phyloP scores from a whole-genome alignment of 2,329 filamentous ascomycete genomes.

The Aspergillus viridinutans region DNA sequence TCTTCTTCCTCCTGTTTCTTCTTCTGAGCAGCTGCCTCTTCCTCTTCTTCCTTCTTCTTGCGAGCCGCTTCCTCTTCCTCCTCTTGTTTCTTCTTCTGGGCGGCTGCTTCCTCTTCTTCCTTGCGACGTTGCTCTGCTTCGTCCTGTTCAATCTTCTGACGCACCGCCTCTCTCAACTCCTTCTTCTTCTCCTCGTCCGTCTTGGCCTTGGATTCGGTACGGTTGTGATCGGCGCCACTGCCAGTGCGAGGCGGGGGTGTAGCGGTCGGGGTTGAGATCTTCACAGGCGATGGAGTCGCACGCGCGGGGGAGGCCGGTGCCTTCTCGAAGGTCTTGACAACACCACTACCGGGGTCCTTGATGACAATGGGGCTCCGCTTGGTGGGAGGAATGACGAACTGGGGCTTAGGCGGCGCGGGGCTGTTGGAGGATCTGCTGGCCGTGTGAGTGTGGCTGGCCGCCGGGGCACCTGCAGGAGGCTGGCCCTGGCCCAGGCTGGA shows the following conservation, averaged over 20 bases:
- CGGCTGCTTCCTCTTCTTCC: slow-evolving; percentile 44
- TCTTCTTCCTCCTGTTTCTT: slow-evolving; percentile 24
- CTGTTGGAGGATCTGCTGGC: slow-evolving; percentile 52
- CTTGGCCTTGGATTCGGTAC: slow-evolving; percentile 70
- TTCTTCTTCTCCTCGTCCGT: slow-evolving; percentile 76
- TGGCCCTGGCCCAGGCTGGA: slow-evolving; percentile 59
- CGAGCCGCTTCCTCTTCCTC: slow-evolving; percentile 29
- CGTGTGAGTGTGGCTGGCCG: slow-evolving; percentile 45
- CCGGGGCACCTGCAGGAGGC: slow-evolving; percentile 47
- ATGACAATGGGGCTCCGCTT: slow-evolving; percentile 77
- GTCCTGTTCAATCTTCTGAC: slow-evolving; percentile 53
- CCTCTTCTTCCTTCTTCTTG: slow-evolving; percentile 26
- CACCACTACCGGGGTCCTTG: slow-evolving; percentile 76
- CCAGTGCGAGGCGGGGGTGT: slow-evolving; percentile 75
- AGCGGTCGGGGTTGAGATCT: slow-evolving; percentile 64
- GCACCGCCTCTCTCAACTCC: slow-evolving; percentile 60
- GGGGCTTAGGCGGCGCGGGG: slow-evolving; percentile 58
- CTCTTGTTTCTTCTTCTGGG: slow-evolving; percentile 24
- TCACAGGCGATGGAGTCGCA: slow-evolving; percentile 55
- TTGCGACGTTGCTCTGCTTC: slow-evolving; percentile 48
- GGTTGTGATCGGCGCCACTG: slow-evolving; percentile 63
- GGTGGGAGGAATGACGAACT: slow-evolving; percentile 58
- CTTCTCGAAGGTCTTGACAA: slow-evolving; percentile 66
- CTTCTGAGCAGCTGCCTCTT: slow-evolving; percentile 11
- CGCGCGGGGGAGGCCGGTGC: slow-evolving; percentile 59